Evolutionary conservation across 225 moss, liverwort and hornwort genomes (phyloP).

Genomic region (Physcomitrellopsis africana): DNA sequence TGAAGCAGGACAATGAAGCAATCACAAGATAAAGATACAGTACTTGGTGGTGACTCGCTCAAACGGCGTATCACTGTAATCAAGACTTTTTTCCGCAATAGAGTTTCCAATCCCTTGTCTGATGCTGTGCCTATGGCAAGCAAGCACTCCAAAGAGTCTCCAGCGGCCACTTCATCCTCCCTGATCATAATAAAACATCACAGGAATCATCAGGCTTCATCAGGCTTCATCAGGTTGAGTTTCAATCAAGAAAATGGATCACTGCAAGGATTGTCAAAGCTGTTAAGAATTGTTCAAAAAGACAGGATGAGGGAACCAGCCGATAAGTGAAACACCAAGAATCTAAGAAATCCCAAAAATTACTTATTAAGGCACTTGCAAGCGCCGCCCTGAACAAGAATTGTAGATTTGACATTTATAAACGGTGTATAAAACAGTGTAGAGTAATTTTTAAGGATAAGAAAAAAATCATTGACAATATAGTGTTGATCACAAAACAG

Average conservation of each 20-base stretch:
- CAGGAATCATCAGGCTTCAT: slow-evolving; percentile 18
- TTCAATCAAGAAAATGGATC: slow-evolving; percentile 14
- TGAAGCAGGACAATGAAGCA: slow-evolving; percentile 22
- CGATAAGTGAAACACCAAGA: not conserved
- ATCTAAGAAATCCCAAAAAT: slow-evolving; percentile 3
- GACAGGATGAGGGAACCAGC: slow-evolving; percentile 12
- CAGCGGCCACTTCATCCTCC: slow-evolving; percentile 73
- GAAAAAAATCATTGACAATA: not conserved
- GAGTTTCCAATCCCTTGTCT: slow-evolving; percentile 60
- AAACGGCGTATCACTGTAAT: slow-evolving; percentile 57
- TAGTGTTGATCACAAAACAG: not conserved
- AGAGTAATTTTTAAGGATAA: not conserved
- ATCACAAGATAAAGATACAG: slow-evolving; percentile 26
- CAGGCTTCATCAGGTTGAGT: not conserved
- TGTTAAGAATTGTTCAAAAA: not conserved
- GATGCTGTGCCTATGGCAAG: slow-evolving; percentile 78
- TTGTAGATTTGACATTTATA: not conserved
- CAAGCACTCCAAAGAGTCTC: slow-evolving; percentile 88
- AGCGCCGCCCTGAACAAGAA: slow-evolving; percentile 18
- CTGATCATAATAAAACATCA: slow-evolving; percentile 45
- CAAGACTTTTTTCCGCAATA: slow-evolving; percentile 51
- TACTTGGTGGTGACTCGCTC: slow-evolving; percentile 67
- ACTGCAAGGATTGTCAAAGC: not conserved
- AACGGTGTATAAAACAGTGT: not conserved
- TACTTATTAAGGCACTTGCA: slow-evolving; percentile 14